phyloP scores from a whole-genome alignment of 2,329 filamentous ascomycete genomes.

The Cucurbitaria berberidis region DNA sequence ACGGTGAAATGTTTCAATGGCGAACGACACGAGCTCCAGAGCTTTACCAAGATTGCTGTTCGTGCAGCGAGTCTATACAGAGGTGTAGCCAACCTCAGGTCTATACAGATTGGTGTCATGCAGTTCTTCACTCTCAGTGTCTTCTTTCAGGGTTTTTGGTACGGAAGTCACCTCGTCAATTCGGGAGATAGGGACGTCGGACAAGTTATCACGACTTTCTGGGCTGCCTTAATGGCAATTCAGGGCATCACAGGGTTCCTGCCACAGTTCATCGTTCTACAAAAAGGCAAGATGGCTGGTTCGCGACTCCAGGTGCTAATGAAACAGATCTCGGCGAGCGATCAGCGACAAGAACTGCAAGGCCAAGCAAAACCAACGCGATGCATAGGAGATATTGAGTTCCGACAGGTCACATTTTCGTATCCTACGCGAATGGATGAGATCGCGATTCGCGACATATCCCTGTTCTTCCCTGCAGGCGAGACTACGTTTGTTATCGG shows the following conservation, averaged over 20 bases:
- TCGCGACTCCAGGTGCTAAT: constrained; percentile 62
- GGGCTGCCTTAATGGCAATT: constrained; percentile 77
- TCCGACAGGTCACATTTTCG: constrained; percentile 76
- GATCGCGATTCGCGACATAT: constrained; percentile 65
- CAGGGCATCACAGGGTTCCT: constrained; percentile 76
- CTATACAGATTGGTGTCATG: constrained; percentile 74
- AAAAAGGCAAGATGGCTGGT: constrained; percentile 79
- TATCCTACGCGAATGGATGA: constrained; percentile 74
- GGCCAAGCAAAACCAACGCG: constrained; percentile 30
- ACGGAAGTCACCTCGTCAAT: constrained; percentile 73
- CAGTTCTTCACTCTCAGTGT: constrained; percentile 77
- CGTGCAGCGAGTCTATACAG: constrained; percentile 68
- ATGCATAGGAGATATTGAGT: constrained; percentile 71
- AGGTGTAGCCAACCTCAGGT: constrained; percentile 70
- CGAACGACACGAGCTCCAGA: constrained; percentile 69
- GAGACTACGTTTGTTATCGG: constrained; percentile 83
- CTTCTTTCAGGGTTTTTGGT: constrained; percentile 92
- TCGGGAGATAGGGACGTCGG: constrained; percentile 65
- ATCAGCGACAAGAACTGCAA: constrained; percentile 18
- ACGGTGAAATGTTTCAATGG: constrained; percentile 87
- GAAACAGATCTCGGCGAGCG: constrained; percentile 41
- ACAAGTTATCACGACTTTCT: constrained; percentile 82
- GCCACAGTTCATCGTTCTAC: constrained; percentile 76
- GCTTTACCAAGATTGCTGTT: constrained; percentile 66
- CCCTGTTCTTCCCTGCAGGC: constrained; percentile 73